A percentile compares a stretch with the other conserved stretches of the same genome.
Evolutionary conservation across 768 basidiomycete species (phyloP).

Genomic region (Steccherinum ochraceum): DNA sequence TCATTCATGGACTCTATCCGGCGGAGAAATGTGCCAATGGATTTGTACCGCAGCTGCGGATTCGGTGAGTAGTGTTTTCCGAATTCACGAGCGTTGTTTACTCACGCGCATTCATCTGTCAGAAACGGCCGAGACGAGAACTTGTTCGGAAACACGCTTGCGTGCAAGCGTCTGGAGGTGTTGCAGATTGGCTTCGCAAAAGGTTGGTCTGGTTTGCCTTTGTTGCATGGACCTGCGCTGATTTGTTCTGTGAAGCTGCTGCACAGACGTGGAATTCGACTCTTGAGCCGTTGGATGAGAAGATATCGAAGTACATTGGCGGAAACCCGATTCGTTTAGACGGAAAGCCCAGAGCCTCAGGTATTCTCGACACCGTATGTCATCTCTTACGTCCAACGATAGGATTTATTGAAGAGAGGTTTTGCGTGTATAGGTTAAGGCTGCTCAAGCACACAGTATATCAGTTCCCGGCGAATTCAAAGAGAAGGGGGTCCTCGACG

Average conservation of each 20-base stretch:
- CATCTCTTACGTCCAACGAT: slow-evolving; percentile 1
- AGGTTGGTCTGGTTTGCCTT: slow-evolving; percentile 31
- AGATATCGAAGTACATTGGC: slow-evolving; percentile 61
- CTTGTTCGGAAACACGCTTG: slow-evolving; percentile 59
- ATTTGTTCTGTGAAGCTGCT: slow-evolving; percentile 39
- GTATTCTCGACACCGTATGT: slow-evolving; percentile 64
- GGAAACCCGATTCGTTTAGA: slow-evolving; percentile 70
- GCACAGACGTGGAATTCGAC: slow-evolving; percentile 56
- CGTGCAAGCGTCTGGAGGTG: slow-evolving; percentile 60
- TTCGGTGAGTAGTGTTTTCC: slow-evolving; percentile 39
- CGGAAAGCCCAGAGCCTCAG: slow-evolving; percentile 68
- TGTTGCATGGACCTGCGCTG: neutral
- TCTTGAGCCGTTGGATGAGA: slow-evolving; percentile 54
- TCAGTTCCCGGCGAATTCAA: slow-evolving; percentile 66
- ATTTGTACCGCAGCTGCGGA: slow-evolving; percentile 43
- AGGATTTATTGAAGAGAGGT: neutral
- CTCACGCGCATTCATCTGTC: too few relatives aligned
- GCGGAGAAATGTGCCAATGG: slow-evolving; percentile 36
- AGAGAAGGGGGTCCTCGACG: slow-evolving; percentile 50
- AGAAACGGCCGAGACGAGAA: slow-evolving; percentile 71
- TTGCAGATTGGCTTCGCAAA: slow-evolving; percentile 58
- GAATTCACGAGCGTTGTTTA: too few relatives aligned
- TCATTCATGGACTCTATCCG: slow-evolving; percentile 71
- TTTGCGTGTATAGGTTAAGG: slow-evolving; percentile 41
- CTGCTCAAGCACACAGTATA: slow-evolving; percentile 66